These are phyloP conservation scores for Sarocladiaceae sp. DNA, from an alignment of 2,329 filamentous ascomycete genomes.

Conservation along the genomic window DNA sequence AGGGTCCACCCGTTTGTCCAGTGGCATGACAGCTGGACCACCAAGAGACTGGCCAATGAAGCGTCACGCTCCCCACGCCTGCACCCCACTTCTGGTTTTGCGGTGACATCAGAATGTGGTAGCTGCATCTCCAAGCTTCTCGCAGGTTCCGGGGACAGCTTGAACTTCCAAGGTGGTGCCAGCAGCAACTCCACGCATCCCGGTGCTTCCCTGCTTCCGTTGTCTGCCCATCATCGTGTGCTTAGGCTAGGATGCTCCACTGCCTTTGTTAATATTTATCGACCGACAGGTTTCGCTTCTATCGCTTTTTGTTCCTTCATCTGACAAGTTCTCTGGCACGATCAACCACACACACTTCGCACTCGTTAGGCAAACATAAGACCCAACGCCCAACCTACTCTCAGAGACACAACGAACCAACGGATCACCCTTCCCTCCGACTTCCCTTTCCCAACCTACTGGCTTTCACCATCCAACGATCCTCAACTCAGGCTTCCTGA, in stretches of 20 bases:
- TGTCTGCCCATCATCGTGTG: neutral
- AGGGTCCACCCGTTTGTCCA: neutral
- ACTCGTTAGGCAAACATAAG: constrained; percentile 6
- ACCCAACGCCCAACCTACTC: constrained; percentile 5
- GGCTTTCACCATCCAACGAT: neutral
- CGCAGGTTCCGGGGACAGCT: constrained; percentile 19
- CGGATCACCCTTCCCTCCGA: constrained; percentile 19
- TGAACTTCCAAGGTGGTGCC: neutral
- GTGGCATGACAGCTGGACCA: too few relatives aligned
- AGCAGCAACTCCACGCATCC: neutral
- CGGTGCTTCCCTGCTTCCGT: neutral
- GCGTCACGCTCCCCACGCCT: constrained; percentile 17
- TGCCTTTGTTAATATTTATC: constrained; percentile 4
- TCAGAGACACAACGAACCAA: constrained; percentile 11
- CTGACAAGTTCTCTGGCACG: neutral
- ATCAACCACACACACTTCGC: neutral
- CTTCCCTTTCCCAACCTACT: constrained; percentile 10
- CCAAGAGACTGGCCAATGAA: constrained; percentile 18
- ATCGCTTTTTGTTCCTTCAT: constrained; percentile 6
- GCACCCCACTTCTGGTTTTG: constrained; percentile 10
- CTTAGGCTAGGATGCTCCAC: constrained; percentile 2
- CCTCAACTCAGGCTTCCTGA: constrained; percentile 5
- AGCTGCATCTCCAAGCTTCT: constrained; percentile 24
- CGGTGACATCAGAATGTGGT: constrained; percentile 27
- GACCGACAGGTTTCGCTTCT: neutral